A percentile compares a stretch with the other conserved stretches of the same genome.
Conservation (phyloP, 1,284 basidiomycete genomes). For the Coriolopsis trogii region DNA sequence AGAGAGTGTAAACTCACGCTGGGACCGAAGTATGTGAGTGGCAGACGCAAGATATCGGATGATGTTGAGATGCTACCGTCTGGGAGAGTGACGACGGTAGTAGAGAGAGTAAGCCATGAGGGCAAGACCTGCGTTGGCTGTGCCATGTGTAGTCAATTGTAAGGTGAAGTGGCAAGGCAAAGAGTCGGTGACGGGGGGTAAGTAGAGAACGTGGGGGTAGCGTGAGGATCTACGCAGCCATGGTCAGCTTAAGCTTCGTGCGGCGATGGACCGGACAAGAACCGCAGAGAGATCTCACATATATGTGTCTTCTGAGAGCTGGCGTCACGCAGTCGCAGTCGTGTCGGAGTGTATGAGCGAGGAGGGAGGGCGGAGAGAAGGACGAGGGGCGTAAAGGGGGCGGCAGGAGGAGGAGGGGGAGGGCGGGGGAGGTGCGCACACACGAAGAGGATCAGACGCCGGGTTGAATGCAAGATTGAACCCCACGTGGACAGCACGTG, state of each 20-base stretch:
- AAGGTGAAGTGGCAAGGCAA: conserved; percentile 14
- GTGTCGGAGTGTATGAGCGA: conserved; percentile 8
- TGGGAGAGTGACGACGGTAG: conserved; percentile 50
- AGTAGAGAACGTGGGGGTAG: conserved; percentile 36
- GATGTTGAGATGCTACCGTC: conserved; percentile 54
- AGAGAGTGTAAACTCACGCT: conserved; percentile 53
- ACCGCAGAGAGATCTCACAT: conserved; percentile 2
- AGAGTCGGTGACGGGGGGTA: conserved; percentile 23
- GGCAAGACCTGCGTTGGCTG: conserved; percentile 63
- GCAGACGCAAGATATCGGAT: conserved; percentile 54
- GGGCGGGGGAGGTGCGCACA: too few relatives aligned
- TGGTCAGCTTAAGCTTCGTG: conserved; percentile 17
- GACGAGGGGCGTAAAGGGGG: neutral
- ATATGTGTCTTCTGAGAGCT: neutral
- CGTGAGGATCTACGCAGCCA: conserved; percentile 16
- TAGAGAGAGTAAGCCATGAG: conserved; percentile 63
- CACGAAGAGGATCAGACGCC: too few relatives aligned
- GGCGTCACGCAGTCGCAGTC: neutral
- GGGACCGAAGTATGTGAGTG: conserved; percentile 75
- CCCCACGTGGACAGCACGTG: too few relatives aligned
- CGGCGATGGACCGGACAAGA: conserved; percentile 9
- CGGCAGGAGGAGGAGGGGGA: neutral
- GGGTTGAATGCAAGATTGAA: too few relatives aligned
- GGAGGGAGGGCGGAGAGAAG: conserved; percentile 1
- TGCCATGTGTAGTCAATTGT: conserved; percentile 42